Base-by-base conservation (phyloP, 805 yeast species). In the Ogataea angusta region DNA sequence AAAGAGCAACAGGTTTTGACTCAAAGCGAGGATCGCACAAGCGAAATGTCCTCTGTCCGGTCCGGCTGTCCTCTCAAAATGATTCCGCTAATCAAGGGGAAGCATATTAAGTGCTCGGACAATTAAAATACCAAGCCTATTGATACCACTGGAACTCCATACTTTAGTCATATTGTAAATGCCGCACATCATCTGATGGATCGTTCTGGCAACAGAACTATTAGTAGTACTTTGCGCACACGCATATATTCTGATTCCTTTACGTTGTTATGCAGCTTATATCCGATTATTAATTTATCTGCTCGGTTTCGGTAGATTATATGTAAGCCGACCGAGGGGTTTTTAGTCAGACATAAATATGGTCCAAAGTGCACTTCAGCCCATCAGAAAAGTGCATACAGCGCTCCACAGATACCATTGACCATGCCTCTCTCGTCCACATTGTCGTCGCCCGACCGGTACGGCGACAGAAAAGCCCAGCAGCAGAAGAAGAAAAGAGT, bases 401-500 rank as follows among this genome's bases (percentile, higher is more conserved):
- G 6, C 12, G 15, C 9, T 19, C 10, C 9, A 15, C 6, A 9
- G 13, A 10, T 10, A 12, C 14, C 9, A 7, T 18, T 13, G 15
- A 19, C 12, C 6, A 29, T 30, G 34, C 33, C 40, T 5, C 16
- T 36, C 14, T 29, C 40, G 8, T 36, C 31, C 9, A 26, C 38
- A 19, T 19, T 25, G 13, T 40, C 41, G 5, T 45, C 48, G 16
- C 48, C 48, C 12, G 46, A 38, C 25, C 31, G 46, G 18, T 40
- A 17, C 34, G 39, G 42, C 27, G 38, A 34, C 14, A 29, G 37
- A 25, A 36, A 39, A 28, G 32, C 41, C 18, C 46, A 44, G 23
- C 45, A 36, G 15, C 45, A 42, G 24, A 49, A 54, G 42, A 78
- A 77, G 59, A 75, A 72, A 54, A 57, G 85, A 45, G 83, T 78